Percentiles rank a stretch among this genome's conserved stretches.
These are phyloP conservation scores for Flaveria bidentis DNA, from an alignment of 129 eudicot species.

Conservation along the genomic window DNA sequence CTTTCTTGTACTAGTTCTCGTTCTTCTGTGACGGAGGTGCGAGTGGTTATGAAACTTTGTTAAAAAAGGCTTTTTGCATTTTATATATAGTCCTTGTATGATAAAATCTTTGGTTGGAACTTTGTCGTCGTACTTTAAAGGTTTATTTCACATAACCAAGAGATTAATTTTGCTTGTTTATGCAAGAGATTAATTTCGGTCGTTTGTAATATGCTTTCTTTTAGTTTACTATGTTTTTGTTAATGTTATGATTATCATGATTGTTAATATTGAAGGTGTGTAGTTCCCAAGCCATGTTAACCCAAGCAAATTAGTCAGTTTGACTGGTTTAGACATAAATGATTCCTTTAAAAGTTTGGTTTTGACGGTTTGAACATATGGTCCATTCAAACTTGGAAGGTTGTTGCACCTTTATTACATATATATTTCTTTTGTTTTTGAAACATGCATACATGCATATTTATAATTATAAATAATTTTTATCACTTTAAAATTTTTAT, in stretches of 20 bases:
- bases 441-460: too few species aligned
- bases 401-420: too few species aligned
- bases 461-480: too few species aligned
- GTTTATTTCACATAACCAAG: neutral
- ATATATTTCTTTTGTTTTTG: too few species aligned
- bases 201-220: constrained; percentile 5
- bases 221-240: neutral
- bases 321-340: too few species aligned
- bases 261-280: too few species aligned
- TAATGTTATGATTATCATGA: neutral
- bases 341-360: too few species aligned
- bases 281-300: too few species aligned
- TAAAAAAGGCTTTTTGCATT: constrained; percentile 21
- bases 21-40: constrained; percentile 13
- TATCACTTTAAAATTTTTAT: too few species aligned
- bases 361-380: too few species aligned
- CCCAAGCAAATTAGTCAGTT: too few species aligned
- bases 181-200: neutral
- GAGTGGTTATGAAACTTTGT: constrained; percentile 36
- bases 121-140: constrained; percentile 22
- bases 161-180: neutral
- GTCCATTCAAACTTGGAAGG: too few species aligned
- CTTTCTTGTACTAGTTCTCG: constrained; percentile 23
- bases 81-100: constrained; percentile 32
- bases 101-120: constrained; percentile 33